phyloP scores from a whole-genome alignment of 1,284 basidiomycete species.

The Leucoagaricus sp. region DNA sequence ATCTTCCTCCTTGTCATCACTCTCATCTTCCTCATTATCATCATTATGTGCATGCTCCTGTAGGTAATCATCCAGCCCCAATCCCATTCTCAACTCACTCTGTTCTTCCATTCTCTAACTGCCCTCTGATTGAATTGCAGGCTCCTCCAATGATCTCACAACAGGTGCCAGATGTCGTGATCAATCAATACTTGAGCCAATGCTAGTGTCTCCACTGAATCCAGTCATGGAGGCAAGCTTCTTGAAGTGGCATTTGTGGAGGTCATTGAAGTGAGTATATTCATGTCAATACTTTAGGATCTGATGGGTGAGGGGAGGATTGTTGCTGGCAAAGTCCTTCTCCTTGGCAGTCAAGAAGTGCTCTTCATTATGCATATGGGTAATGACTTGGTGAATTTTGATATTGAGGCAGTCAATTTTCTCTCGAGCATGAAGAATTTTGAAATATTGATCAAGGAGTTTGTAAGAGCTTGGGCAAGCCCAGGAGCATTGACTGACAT shows the following conservation, averaged over 20 bases:
- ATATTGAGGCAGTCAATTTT: slow-evolving; percentile 33
- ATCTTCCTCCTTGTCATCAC: too few species aligned
- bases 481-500: slow-evolving; percentile 28
- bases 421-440: too few species aligned
- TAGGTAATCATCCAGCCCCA: too few species aligned
- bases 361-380: slow-evolving; percentile 32
- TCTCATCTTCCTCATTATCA: too few species aligned
- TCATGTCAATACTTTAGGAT: background rate
- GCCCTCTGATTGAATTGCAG: too few species aligned
- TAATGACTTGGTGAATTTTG: slow-evolving; percentile 31
- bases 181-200: background rate
- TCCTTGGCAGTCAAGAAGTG: slow-evolving; percentile 9
- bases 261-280: too few species aligned
- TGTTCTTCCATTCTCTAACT: too few species aligned
- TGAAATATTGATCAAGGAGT: slow-evolving; percentile 28
- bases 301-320: background rate
- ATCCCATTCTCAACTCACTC: too few species aligned
- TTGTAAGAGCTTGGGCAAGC: slow-evolving; percentile 21
- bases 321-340: too few species aligned
- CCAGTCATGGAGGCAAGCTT: background rate
- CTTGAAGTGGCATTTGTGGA: background rate
- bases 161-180: too few species aligned
- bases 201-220: background rate
- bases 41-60: too few species aligned
- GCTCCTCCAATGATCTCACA: too few species aligned